Base-by-base conservation (phyloP, 345 rosid genomes). In the Fremontodendron californicum region DNA sequence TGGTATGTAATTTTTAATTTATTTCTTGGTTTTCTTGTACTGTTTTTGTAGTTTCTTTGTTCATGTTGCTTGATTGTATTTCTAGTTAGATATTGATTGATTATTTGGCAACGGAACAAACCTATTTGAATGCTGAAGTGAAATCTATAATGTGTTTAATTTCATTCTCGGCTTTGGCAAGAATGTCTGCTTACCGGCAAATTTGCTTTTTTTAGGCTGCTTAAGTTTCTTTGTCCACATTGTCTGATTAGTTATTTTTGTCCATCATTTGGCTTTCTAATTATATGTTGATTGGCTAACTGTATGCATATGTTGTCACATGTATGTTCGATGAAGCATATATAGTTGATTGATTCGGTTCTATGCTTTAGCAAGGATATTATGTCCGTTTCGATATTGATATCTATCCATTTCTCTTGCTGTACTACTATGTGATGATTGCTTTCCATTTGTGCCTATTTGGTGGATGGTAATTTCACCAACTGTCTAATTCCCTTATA, bases 1-100 rank as follows among this genome's bases (percentile, higher is more conserved):
- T 84, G 85, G 87, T 84, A 82, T 73, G 25, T 25, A 19, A 61
- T 52, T 35, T 35, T 67, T 54, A 60, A 76, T 67, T 51, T 49
- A 23, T 76, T 61, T 63, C 52, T 73, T 62, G 67, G 10, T 35
- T 75, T 75, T 18, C 29, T 4, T 71, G 57, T 15, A 9, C 37
- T 18, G 3, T 8, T 61, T 60, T 42, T 10, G 6, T 13, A 54
- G 18, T 63, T 60, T 43, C 31, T 68, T 77, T 21, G 58, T 18
- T 39, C 55, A 42, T 61, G 21, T n/a, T 48, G 48, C 25, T 27
- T 23, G 2, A 48, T 37, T 23, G 23, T 13, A 29, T 71, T 29
- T 77, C 51, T 31, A 13, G 21, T 27, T 77, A 9, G 40, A 45
- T 70, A 16, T 49, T 71, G 10, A 51, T 23, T 57, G 64, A 60